Percentiles rank a stretch among this genome's conserved stretches.
phyloP scores from a whole-genome alignment of 495 filamentous ascomycete genomes.

The Penicillium bialowiezense region DNA sequence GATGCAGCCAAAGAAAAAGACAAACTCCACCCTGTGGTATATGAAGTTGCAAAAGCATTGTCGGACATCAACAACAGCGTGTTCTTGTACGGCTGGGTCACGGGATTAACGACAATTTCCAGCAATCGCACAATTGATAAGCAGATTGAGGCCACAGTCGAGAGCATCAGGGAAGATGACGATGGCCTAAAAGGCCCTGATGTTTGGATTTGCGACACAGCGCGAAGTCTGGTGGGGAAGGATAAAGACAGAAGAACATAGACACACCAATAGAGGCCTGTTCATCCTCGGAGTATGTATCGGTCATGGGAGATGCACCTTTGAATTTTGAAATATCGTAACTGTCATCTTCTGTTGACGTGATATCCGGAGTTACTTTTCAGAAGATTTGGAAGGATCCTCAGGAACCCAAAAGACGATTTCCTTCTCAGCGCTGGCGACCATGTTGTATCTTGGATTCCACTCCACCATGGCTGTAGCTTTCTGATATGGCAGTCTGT shows the following conservation, averaged over 20 bases:
- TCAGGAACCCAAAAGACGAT: slow-evolving; percentile 84
- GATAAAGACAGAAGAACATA: slow-evolving; percentile 48
- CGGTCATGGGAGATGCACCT: too few species aligned
- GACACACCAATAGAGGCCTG: background rate
- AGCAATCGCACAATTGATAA: slow-evolving; percentile 64
- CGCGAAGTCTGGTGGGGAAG: slow-evolving; percentile 64
- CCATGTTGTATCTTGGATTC: slow-evolving; percentile 86
- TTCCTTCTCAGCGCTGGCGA: slow-evolving; percentile 85
- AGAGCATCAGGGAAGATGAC: slow-evolving; percentile 34
- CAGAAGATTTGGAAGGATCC: slow-evolving; percentile 28
- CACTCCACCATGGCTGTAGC: slow-evolving; percentile 74
- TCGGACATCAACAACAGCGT: slow-evolving; percentile 64
- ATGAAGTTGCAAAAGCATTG: slow-evolving; percentile 43
- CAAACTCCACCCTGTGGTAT: slow-evolving; percentile 36
- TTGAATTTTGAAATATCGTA: background rate
- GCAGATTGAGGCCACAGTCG: slow-evolving; percentile 55
- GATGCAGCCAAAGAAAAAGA: slow-evolving; percentile 21
- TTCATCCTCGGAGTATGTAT: background rate
- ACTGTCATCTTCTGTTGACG: background rate
- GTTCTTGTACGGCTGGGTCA: slow-evolving; percentile 67
- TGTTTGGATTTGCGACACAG: slow-evolving; percentile 61
- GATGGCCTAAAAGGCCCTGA: slow-evolving; percentile 50
- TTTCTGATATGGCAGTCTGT: slow-evolving; percentile 61
- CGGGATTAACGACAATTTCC: slow-evolving; percentile 59
- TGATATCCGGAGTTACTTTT: slow-evolving; percentile 24